Base-by-base conservation (phyloP, 495 filamentous ascomycete genomes). In the Lasiosphaeris hirsuta region DNA sequence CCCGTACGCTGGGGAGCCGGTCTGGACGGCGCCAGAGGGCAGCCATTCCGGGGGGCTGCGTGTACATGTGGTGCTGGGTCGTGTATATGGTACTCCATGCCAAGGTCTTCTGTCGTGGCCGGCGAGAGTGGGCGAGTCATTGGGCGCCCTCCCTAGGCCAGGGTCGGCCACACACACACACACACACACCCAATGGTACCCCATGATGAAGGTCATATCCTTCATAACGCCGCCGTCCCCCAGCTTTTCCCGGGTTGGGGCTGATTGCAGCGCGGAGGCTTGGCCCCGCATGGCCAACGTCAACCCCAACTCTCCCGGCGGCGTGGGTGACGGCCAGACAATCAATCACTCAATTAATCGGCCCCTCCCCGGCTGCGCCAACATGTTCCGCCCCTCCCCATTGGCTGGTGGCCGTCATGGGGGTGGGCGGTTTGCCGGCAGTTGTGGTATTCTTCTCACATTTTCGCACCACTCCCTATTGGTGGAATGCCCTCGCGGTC, bases 201-300 rank as follows among this genome's bases (percentile, higher is more conserved):
- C 23, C 23, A 30, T 30, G 23, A 30, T 30, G 23, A 30, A 30
- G 23, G 2, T 30, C 23, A 30, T 30, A 30, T 30, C 23, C 23
- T 17, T 17, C 11, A 42, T 13, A 36, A 15, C n/a, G 47, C 36
- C 13, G 40, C 47, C 6, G n/a, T 30, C 34, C 30, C 35, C 33
- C 39, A 18, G 50, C 52, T 65, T 60, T 62, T 62, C 47, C 57
- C 63, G 57, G 59, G 57, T 62, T 50, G 60, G 58, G 51, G 51
- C 54, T 51, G 52, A 43, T 59, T 54, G 43, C 46, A 59, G 44
- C 34, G 51, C 63, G 63, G 63, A 66, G 63, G 59, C 43, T 49
- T 46, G 45, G 39, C 54, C 58, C 56, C 58, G 61, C 64, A 52
- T 40, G 50, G 50, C 57, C 60, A 65, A 42, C 59, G 19, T 38